phyloP scores from a whole-genome alignment of 148 eudicot genomes.

The Diospyros lotus region DNA sequence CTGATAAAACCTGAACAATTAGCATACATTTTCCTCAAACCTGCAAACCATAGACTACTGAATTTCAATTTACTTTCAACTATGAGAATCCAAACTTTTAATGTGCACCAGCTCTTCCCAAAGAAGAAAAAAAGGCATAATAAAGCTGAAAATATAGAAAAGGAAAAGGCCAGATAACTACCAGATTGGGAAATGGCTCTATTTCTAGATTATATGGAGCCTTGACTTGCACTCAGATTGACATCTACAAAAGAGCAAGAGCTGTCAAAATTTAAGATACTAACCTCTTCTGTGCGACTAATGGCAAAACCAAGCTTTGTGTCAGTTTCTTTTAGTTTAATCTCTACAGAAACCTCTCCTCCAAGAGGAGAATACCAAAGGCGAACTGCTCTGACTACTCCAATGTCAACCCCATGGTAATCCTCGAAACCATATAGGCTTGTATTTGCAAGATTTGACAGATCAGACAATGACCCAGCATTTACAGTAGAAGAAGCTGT shows the following conservation, averaged over 20 bases:
- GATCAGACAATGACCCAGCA: conserved; percentile 66
- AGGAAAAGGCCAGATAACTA: not conserved
- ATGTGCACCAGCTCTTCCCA: too few relatives aligned
- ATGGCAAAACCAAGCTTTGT: conserved; percentile 69
- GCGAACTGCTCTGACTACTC: conserved; percentile 77
- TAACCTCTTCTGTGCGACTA: conserved; percentile 75
- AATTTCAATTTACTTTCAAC: too few relatives aligned
- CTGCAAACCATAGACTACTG: too few relatives aligned
- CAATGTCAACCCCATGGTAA: conserved; percentile 86
- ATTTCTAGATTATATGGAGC: not conserved
- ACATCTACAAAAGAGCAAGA: not conserved
- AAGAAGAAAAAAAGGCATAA: not conserved
- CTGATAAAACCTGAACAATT: too few relatives aligned
- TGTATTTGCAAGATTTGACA: conserved; percentile 64
- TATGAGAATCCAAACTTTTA: too few relatives aligned
- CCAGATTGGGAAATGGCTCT: too few relatives aligned
- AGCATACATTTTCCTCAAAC: too few relatives aligned
- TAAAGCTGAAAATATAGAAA: not conserved
- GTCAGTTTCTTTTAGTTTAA: conserved; percentile 55
- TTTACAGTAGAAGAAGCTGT: conserved; percentile 70
- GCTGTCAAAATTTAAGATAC: not conserved
- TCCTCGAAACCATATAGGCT: conserved; percentile 89
- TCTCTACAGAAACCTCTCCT: conserved; percentile 53
- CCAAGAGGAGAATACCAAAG: conserved; percentile 78
- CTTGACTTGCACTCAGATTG: not conserved